Base-by-base conservation (phyloP, 179 eudicot genomes). In the Silene noctiflora region DNA sequence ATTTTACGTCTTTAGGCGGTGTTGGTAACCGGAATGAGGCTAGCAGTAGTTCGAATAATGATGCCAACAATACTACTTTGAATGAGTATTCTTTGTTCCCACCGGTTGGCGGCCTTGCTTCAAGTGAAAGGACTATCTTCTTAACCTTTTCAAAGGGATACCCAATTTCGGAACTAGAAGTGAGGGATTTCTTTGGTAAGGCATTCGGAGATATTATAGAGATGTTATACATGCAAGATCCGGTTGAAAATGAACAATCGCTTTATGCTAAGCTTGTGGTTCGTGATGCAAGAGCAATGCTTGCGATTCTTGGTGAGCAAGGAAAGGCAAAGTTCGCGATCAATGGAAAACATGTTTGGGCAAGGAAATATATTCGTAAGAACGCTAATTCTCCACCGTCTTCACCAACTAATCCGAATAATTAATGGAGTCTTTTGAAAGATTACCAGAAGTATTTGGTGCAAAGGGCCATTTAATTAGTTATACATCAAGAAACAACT, bases 301-400 rank as follows among this genome's bases (percentile, higher is more conserved):
- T 63, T 0, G 56, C 5, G 3, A 74, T 91, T 1, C 80, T 88
- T 2, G 79, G 73, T 10, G 79, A 62, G 2, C 79, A 77, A 17
- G 68, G 73, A 55, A 90, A 84, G 76, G 82, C 87, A 0, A 91
- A 85, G 74, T 88, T 88, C 59, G 42, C 83, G 0, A 92, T 90
- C 74, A 89, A 89, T 68, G 91, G 96, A 5, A 90, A 88, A 76
- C 96, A 90, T 77, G 88, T 90, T 4, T 92, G 90, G 91, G 96
- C 90, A 1, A 73, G 91, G 14, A 89, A 88, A 53, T 91, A 79
- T 69, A 81, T 87, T n/a, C 81, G 83, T 69, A 85, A 86, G 75
- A 76, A 80, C n/a, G 60, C 69, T 10, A 59, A 60, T 21, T 78
- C 79, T 0, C 82, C 84, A 12, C 82, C 84, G 6, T 16, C 81